Conservation (phyloP, 768 basidiomycete genomes). For the Tylopilus subfusipes region DNA sequence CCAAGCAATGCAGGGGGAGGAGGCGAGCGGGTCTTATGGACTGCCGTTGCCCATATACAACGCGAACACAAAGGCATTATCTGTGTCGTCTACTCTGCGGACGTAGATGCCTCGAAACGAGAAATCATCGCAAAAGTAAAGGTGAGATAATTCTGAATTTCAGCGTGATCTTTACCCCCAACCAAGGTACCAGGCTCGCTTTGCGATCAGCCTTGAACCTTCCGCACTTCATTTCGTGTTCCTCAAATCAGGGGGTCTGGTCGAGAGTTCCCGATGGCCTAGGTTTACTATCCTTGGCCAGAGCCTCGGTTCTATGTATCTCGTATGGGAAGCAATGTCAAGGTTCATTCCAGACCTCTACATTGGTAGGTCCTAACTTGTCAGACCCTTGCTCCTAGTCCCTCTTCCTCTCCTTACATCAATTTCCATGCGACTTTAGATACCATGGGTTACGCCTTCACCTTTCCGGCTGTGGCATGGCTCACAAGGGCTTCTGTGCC, state of each 20-base stretch:
- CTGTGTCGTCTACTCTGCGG: slow-evolving; percentile 86
- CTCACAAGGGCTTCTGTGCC: slow-evolving; percentile 55
- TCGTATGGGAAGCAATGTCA: slow-evolving; percentile 80
- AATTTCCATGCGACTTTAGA: slow-evolving; percentile 46
- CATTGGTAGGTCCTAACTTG: slow-evolving; percentile 56
- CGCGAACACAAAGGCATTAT: slow-evolving; percentile 59
- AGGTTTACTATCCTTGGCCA: slow-evolving; percentile 93
- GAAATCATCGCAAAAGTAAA: slow-evolving; percentile 79
- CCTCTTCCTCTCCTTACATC: slow-evolving; percentile 4
- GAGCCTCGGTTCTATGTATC: slow-evolving; percentile 79
- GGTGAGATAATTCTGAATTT: slow-evolving; percentile 37
- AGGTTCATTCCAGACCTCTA: slow-evolving; percentile 83
- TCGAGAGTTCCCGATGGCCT: slow-evolving; percentile 82
- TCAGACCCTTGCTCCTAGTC: neutral
- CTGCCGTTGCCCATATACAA: slow-evolving; percentile 77
- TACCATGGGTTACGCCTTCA: slow-evolving; percentile 98
- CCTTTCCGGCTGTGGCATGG: slow-evolving; percentile 71
- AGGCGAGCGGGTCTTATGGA: slow-evolving; percentile 94
- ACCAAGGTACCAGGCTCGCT: slow-evolving; percentile 56
- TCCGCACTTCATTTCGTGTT: slow-evolving; percentile 76
- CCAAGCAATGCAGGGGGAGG: slow-evolving; percentile 93
- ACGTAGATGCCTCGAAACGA: slow-evolving; percentile 73
- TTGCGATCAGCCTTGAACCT: slow-evolving; percentile 72
- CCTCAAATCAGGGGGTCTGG: slow-evolving; percentile 60
- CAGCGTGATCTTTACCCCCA: neutral